Base-by-base conservation (phyloP, 148 eudicot species). In the Silene latifolia region DNA sequence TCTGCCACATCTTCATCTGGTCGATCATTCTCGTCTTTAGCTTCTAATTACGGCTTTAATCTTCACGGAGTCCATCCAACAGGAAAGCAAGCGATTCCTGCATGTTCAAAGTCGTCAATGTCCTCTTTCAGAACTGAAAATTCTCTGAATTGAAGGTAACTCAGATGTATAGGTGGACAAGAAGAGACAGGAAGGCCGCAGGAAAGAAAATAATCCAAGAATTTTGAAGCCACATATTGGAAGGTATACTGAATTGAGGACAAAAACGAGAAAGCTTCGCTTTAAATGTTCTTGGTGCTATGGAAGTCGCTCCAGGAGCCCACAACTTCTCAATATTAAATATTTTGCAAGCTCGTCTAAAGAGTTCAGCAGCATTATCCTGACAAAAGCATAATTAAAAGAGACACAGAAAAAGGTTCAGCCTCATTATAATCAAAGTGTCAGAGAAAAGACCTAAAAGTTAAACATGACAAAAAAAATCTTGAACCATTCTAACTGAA, bases 31-130 rank as follows among this genome's bases (percentile, higher is more conserved):
- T 86, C 92, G 85, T 94, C 98, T 79, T 92, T 94, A 69, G 80
- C 96, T 88, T 94, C 98, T 72, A 83, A 80, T 72, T 94, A 94
- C 12, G 98, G 98, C 79, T 94, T 94, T 77, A 83, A 80, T 94
- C 98, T 88, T 94, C 98, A 83, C 92, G 98, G 35, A 94, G 97
- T 76, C 98, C 98, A 81, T 94, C 98, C 87, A 94, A 89, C 76
- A 94, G 70, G 83, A 94, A 94, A 58, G 97, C 90, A 78, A 94
- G 92, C 81, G 92, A 85, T 76, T 94, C 98, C 98, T 94, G 80
- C 56, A 74, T 61, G 51, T 20, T 51, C 19, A 80, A 20, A 56
- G 66, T 69, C 59, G 65, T 24, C 60, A 46, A 23, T n/a, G 11
- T 62, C 47, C 42, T 72, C 58, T 47, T 25, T 12, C 39, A 44